Evolutionary conservation across 768 basidiomycete species (phyloP), one percentile per base, ranked within the genome.

Genomic region (Pulveroboletus sp.): DNA sequence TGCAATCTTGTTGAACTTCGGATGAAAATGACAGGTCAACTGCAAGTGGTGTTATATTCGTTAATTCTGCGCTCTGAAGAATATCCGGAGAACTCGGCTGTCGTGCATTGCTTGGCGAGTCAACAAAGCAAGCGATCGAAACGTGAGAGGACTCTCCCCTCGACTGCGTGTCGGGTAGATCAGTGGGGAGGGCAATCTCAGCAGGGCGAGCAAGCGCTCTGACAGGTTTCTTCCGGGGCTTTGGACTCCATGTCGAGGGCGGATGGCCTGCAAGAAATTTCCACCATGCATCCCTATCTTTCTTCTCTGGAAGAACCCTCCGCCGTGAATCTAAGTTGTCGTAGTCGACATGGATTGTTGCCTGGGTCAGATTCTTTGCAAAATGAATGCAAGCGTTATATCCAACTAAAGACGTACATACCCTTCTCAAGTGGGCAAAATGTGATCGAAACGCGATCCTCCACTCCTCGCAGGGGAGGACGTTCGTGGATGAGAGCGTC

Each of bases 241-340:
- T 64, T 19, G 77, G 73, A 59, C 76, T 77, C 88, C 88, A 90
- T 35, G 78, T 80, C 27, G 75, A 72, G 59, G 81, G 78, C n/a
- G 86, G 82, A 54, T 72, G 72, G 29, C 88, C 90, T 38, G 79
- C 71, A 6, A 92, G 67, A 55, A 83, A 92, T 14, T 77, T 75
- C 90, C 90, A 91, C 90, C 90, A 92, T 16, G 72, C 66, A 53
- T 88, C 85, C 47, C 90, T 75, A 50, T 87, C 81, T 60, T 78
- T 82, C 61, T 76, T 84, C 42, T 86, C 83, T 21, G 89, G 89
- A 51, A 89, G 76, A 35, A 75, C 48, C 52, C 69, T 76, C 14
- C 51, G 64, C 29, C 32, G 32, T 41, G 52, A 24, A 32, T 42
- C 36, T 10, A 47, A n/a, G 24, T 20, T 47, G 43, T 51, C 34